These are phyloP conservation scores for Pestalotiopsis sp. DNA, from an alignment of 2,329 filamentous ascomycete species.

Conservation along the genomic window DNA sequence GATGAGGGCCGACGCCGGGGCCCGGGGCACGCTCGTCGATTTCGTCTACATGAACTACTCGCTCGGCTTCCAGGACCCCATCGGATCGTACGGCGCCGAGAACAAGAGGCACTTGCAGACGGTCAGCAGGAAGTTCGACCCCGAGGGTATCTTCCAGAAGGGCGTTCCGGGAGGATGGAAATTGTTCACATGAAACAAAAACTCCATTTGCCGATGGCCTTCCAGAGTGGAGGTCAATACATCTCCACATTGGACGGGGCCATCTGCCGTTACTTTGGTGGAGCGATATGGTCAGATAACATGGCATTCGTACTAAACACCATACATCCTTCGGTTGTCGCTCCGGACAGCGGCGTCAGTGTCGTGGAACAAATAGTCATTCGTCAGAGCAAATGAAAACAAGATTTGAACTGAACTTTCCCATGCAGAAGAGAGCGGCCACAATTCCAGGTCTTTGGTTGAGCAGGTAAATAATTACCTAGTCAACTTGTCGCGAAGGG, in stretches of 20 bases:
- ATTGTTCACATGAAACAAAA: background rate
- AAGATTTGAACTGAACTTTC: no score
- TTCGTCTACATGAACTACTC: conserved; percentile 1
- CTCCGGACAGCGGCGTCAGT: background rate
- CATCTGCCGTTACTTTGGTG: background rate
- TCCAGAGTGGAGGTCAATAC: background rate
- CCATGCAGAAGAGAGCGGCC: no score
- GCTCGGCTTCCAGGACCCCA: background rate
- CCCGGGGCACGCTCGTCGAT: background rate
- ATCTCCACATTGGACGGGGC: background rate
- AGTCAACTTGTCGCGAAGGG: no score
- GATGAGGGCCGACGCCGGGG: background rate
- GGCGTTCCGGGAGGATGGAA: background rate
- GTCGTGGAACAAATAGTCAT: background rate
- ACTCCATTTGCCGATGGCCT: background rate
- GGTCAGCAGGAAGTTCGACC: background rate
- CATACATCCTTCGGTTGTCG: background rate
- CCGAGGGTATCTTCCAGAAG: background rate
- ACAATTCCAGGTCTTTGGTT: no score
- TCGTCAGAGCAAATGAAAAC: background rate
- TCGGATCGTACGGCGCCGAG: background rate
- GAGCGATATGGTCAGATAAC: background rate
- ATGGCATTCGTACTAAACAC: background rate
- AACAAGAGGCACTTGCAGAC: background rate
- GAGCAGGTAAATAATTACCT: no score